Percentiles rank a stretch among this genome's conserved stretches.
phyloP scores from a whole-genome alignment of 1,284 basidiomycete species.

The Tilletiaria anomala region DNA sequence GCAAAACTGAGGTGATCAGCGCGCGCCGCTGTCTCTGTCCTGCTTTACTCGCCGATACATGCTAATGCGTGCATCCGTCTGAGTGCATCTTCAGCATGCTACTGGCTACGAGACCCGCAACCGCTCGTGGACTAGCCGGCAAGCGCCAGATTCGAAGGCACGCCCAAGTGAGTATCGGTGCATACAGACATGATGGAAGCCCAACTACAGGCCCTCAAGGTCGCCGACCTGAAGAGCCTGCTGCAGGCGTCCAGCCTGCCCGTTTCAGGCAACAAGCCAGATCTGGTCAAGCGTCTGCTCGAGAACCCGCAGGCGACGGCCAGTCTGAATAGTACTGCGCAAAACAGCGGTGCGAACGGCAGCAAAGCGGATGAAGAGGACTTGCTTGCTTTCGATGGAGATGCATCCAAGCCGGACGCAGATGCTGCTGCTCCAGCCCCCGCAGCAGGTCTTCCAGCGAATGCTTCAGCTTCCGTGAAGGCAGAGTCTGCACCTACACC shows the following conservation, averaged over 20 bases:
- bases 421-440: neutral
- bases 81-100: too few species aligned
- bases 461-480: neutral
- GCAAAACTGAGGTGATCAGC: too few species aligned
- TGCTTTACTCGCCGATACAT: too few species aligned
- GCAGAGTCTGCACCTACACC: neutral
- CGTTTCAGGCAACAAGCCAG: conserved; percentile 28
- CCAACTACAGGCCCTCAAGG: conserved; percentile 27
- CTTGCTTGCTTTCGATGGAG: neutral
- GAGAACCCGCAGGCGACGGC: conserved; percentile 25
- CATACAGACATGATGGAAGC: too few species aligned
- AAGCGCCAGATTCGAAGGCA: too few species aligned
- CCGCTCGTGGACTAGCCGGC: too few species aligned
- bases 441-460: neutral
- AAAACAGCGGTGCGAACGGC: neutral
- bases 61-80: too few species aligned
- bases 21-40: too few species aligned
- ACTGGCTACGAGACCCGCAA: too few species aligned
- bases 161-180: too few species aligned
- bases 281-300: conserved; percentile 28
- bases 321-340: too few species aligned
- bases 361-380: neutral
- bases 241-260: conserved; percentile 17
- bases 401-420: too few species aligned
- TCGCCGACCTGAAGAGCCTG: conserved; percentile 28